Percentiles rank a stretch among this genome's conserved stretches.
Conservation (phyloP, 805 yeast species). For the Ogataea salicorniae region DNA sequence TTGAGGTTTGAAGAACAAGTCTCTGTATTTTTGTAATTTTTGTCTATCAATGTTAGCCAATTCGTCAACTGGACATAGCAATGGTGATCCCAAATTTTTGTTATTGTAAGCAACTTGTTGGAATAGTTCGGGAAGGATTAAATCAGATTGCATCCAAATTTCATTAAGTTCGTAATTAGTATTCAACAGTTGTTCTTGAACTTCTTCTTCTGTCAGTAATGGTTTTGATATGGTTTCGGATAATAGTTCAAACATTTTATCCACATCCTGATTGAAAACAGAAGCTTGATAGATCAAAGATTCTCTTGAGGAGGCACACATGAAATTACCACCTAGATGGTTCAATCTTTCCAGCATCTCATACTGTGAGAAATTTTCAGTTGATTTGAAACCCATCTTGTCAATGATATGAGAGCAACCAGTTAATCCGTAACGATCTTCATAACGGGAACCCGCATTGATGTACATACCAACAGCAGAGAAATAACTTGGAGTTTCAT, state of each 20-base stretch:
- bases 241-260: conserved; percentile 67
- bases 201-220: conserved; percentile 57
- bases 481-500: conserved; percentile 84
- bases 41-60: conserved; percentile 49
- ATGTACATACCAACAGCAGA: conserved; percentile 85
- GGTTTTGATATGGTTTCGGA: conserved; percentile 79
- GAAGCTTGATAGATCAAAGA: conserved; percentile 91
- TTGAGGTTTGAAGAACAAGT: conserved; percentile 68
- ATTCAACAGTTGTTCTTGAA: conserved; percentile 65
- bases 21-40: conserved; percentile 54
- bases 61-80: conserved; percentile 72
- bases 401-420: conserved; percentile 86
- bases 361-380: conserved; percentile 50
- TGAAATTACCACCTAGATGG: conserved; percentile 86
- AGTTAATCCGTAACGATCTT: conserved; percentile 44
- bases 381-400: conserved; percentile 77
- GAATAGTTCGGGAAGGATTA: conserved; percentile 82
- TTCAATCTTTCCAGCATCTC: conserved; percentile 75
- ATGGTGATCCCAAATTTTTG: conserved; percentile 79
- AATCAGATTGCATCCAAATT: conserved; percentile 76
- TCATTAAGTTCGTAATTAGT: conserved; percentile 81
- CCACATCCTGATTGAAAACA: conserved; percentile 82
- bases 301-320: conserved; percentile 90
- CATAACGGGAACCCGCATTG: conserved; percentile 87
- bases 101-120: conserved; percentile 75